Evolutionary conservation across 2,329 filamentous ascomycete genomes (phyloP).

Genomic region (Colletotrichum chrysophilum): DNA sequence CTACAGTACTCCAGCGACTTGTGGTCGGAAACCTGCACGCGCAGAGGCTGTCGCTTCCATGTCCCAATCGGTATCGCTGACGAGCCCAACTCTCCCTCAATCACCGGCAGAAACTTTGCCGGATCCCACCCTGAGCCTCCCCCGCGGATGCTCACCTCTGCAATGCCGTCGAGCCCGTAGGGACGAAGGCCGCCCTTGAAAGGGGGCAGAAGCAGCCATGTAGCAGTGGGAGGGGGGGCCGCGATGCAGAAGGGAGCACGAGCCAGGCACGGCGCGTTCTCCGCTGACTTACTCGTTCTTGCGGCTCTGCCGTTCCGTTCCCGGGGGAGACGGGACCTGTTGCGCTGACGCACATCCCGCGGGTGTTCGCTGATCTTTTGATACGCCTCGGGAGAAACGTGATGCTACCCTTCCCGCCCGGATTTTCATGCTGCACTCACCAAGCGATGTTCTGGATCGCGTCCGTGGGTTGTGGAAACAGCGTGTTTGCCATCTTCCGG

Average conservation of each 20-base stretch:
- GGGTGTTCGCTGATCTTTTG: conserved; percentile 7
- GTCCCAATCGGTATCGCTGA: neutral
- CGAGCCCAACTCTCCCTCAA: neutral
- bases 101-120: neutral
- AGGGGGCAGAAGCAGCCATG: neutral
- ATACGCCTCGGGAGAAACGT: neutral
- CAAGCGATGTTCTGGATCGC: neutral
- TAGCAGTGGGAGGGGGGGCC: neutral
- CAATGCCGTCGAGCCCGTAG: neutral
- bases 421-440: neutral
- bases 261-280: neutral
- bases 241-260: neutral
- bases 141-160: neutral
- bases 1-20: neutral
- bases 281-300: neutral
- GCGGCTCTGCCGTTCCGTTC: conserved; percentile 7
- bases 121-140: neutral
- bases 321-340: neutral
- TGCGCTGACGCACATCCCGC: neutral
- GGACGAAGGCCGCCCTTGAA: neutral
- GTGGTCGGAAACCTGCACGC: neutral
- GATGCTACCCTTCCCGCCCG: neutral
- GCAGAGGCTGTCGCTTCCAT: neutral
- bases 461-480: neutral
- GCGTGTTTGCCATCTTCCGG: neutral